Evolutionary conservation across 441 rosid genomes (phyloP), one percentile per base, ranked within the genome.

Genomic region (Erysimum pusillum): DNA sequence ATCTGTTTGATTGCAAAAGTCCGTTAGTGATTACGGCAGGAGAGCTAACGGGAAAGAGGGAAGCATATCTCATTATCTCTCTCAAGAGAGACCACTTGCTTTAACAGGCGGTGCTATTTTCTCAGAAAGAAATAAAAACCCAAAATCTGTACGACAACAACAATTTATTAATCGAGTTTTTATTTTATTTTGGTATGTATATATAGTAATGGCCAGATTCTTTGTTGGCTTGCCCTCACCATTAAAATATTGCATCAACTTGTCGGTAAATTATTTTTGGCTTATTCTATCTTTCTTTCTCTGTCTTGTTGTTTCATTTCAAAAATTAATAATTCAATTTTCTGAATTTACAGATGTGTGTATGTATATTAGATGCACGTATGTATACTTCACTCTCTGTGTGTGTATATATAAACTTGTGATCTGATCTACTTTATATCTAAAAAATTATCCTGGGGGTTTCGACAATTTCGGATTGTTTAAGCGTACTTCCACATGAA

Each of bases 261-360:
- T 87, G 92, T 82, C 90, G 92, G 89, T 74, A 82, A 83, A 79
- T 69, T 79, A 63, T 70, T 20, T 28, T 84, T 75, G 72, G 35
- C 77, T 74, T 72, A 28, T 63, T 77, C 69, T 36, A 44, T 77
- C 52, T 38, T 28, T 57, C 39, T 72, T 34, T 63, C 59, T 71
- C 46, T 64, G 76, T 70, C 71, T 69, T 46, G n/a, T 76, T 70
- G 67, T 71, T 67, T 31, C 36, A 15, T 45, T 45, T n/a, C 51
- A 46, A 34, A 42, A 34, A 52, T 64, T 22, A 71, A 57, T 54
- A 31, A 54, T 42, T 74, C 9, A 0, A 14, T 22, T 32, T 13
- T 51, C 39, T 22, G 53, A 48, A 58, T 31, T 14, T 20, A 79
- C 76, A 74, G 75, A 71, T 41, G 69, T 63, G 71, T 63, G n/a